Percentiles rank a stretch among this genome's conserved stretches.
These are phyloP conservation scores for peach (Prunus persica) DNA, from an alignment of 306 rosid genomes.

Conservation along the genomic window Prunus_persica_NCBIv2 NC_034014.1:28127001-28127500, in stretches of 20 bases:
- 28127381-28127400: no score
- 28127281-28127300: neutral
- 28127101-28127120: neutral
- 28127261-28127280: neutral
- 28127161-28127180: neutral
- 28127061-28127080: neutral
- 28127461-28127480: accelerated
- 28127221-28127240: neutral
- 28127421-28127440: accelerated
- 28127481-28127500: no score
- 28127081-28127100: neutral
- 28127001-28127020: no score
- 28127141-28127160: neutral
- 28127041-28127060: neutral
- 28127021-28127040: neutral
- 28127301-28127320: neutral
- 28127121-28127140: neutral
- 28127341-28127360: no score
- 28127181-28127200: neutral
- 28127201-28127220: neutral
- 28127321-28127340: no score
- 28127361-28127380: no score
- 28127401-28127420: no score
- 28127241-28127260: neutral
- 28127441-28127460: no score